Percentiles rank a stretch among this genome's conserved stretches.
Conservation (phyloP, 2,329 filamentous ascomycete genomes). For the Phyllosticta paracitricarpa region DNA sequence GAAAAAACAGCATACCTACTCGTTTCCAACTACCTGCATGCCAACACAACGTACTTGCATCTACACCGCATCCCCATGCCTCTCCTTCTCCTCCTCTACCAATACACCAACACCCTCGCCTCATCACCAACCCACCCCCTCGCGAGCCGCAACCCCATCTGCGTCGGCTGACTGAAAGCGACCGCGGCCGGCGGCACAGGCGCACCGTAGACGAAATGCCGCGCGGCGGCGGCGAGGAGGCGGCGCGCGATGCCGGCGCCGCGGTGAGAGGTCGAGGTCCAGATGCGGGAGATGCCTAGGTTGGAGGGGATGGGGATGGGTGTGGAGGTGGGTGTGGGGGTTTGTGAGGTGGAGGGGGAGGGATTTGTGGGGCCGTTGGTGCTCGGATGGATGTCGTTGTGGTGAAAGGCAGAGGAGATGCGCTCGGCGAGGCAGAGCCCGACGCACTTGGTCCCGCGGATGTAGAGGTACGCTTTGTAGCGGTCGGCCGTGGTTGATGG, state of each 20-base stretch:
- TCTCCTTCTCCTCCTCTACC: constrained; percentile 23
- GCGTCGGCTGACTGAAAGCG: constrained; percentile 58
- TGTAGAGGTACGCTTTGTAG: constrained; percentile 53
- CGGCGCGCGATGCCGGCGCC: constrained; percentile 47
- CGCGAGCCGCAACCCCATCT: constrained; percentile 48
- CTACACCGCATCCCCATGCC: not conserved
- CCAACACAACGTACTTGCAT: not conserved
- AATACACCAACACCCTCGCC: too few relatives aligned
- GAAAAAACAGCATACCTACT: not conserved
- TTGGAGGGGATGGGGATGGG: constrained; percentile 36
- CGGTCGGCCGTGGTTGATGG: constrained; percentile 26
- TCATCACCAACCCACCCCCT: constrained; percentile 40
- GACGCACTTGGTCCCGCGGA: constrained; percentile 51
- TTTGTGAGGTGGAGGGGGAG: not conserved
- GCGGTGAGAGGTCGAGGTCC: constrained; percentile 49
- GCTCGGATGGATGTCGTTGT: constrained; percentile 16
- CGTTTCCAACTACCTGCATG: not conserved
- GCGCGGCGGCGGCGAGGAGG: constrained; percentile 41
- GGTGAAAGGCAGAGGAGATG: constrained; percentile 44
- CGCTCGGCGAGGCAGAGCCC: constrained; percentile 52
- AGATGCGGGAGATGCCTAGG: constrained; percentile 56
- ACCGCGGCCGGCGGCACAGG: constrained; percentile 42
- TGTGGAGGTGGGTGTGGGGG: constrained; percentile 29
- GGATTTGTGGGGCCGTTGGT: not conserved
- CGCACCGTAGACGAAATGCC: not conserved